Conservation (phyloP, 768 basidiomycete species). For the Agaricus bisporus region DNA sequence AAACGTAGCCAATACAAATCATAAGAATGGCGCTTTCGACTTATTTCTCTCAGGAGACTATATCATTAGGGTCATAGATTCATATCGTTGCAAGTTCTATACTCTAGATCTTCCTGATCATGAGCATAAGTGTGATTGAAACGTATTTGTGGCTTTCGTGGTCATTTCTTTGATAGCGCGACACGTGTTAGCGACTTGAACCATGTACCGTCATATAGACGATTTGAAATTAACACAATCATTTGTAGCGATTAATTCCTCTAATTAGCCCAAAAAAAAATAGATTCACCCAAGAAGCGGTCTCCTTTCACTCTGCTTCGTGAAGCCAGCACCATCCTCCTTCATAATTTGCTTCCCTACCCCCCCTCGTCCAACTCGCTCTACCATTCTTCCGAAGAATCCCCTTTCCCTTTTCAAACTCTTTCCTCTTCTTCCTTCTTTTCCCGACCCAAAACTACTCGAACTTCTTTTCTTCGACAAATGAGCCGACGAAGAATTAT, state of each 20-base stretch:
- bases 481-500: background rate
- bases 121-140: no score
- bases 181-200: no score
- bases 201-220: no score
- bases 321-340: no score
- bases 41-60: no score
- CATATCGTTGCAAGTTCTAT: no score
- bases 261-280: background rate
- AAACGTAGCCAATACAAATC: no score
- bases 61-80: no score
- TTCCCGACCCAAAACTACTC: constrained; percentile 7
- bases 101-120: no score
- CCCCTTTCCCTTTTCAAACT: background rate
- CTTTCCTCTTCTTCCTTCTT: background rate
- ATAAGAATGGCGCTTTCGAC: no score
- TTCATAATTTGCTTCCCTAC: background rate
- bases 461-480: constrained; percentile 8
- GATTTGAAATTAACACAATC: background rate
- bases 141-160: no score
- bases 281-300: background rate
- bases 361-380: background rate
- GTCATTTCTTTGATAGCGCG: no score
- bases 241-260: background rate
- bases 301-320: background rate
- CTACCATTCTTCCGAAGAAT: background rate